phyloP scores from a whole-genome alignment of 2,329 filamentous ascomycete genomes.

The Trichoderma sp. region DNA sequence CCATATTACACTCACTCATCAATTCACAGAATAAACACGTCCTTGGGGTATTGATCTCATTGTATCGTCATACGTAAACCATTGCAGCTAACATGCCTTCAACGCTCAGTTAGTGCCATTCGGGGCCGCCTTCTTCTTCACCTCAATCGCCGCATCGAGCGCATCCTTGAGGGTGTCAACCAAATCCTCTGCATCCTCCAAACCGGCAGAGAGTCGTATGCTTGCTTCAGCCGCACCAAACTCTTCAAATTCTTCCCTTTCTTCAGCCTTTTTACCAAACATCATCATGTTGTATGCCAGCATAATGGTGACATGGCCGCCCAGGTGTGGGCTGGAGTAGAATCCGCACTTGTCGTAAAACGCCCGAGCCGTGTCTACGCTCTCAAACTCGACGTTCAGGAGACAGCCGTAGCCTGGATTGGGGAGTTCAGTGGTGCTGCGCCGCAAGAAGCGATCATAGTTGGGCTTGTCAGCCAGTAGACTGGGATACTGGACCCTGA shows the following conservation, averaged over 20 bases:
- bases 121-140: conserved; percentile 14
- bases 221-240: conserved; percentile 44
- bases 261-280: conserved; percentile 42
- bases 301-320: conserved; percentile 53
- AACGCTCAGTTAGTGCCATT: neutral
- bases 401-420: conserved; percentile 57
- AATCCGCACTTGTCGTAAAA: conserved; percentile 54
- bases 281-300: conserved; percentile 50
- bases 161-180: conserved; percentile 39
- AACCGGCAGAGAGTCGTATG: conserved; percentile 49
- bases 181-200: conserved; percentile 47
- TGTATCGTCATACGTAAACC: neutral
- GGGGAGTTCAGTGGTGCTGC: conserved; percentile 45
- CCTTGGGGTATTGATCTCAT: neutral
- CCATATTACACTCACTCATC: neutral
- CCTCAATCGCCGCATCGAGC: conserved; percentile 23
- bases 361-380: conserved; percentile 40
- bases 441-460: conserved; percentile 41
- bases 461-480: conserved; percentile 36
- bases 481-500: conserved; percentile 47
- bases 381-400: conserved; percentile 52
- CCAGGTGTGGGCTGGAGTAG: conserved; percentile 55
- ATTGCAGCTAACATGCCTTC: neutral
- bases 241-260: conserved; percentile 39
- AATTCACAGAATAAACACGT: neutral